Base-by-base conservation (phyloP, 2,329 filamentous ascomycete species). In the Esteya vermicola region DNA sequence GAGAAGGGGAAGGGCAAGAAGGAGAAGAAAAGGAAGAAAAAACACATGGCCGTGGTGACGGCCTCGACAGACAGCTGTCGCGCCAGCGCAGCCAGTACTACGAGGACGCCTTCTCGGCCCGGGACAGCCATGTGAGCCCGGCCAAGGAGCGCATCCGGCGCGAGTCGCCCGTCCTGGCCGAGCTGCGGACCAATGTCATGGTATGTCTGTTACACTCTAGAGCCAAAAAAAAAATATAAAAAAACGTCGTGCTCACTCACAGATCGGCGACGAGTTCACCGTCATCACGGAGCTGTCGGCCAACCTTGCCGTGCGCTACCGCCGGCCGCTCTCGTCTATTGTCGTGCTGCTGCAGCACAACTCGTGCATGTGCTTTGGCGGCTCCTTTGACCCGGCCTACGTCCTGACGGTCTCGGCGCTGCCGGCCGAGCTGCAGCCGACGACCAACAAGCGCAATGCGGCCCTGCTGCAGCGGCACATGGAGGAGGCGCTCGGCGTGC, bases 371-470 rank as follows among this genome's bases (percentile, higher is more conserved):
- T 64, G 85, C 41, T 79, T 89, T 44, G 81, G 75, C 2, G 81
- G 78, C 27, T 78, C 75, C 6, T 81, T 84, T 47, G 80, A 86
- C 38, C 81, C 84, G 4, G 82, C 84, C 18, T 95, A 94, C 53
- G 70, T 78, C 44, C 65, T 93, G 52, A 80, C 75, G 26, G 72
- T 94, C 43, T 78, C 72, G 27, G 78, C 84, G 1, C 65, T 91
- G 9, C 68, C 81, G 1, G 67, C 67, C 10, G 70, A 84, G 47
- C 62, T 91, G 42, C 77, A 79, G 45, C 74, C 82, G 0, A 71
- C 76, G 4, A 84, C 75, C 39, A 94, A 94, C 61, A 81, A 82
- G 55, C 75, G 85, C 46, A 91, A 89, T 56, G 76, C 84, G 1
- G 68, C 70, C n/a, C 60, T 93, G 16, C 71, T 93, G 4, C 83